Evolutionary conservation across 441 rosid genomes (phyloP), one percentile per base, ranked within the genome.

Genomic region (Manihot esculenta): DNA sequence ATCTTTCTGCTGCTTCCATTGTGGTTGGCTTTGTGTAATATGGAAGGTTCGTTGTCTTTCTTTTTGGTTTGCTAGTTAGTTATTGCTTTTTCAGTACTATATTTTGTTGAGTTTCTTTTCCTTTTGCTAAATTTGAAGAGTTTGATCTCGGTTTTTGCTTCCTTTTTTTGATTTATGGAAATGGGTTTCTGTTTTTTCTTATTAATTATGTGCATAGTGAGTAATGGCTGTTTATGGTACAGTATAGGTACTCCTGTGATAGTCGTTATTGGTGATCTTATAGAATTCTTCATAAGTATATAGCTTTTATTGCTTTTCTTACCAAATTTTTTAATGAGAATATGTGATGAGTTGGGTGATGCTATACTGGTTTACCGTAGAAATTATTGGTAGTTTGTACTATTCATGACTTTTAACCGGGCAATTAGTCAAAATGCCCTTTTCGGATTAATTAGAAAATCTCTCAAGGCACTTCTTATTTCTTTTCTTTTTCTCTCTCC

Each of bases 1-100:
- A 85, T 88, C 88, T 88, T 85, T 68, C 10, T 49, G 21, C 72
- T 70, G 59, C 78, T 76, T 76, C 87, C 85, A 23, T 67, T 81
- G 35, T 83, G 84, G 81, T 78, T 81, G 78, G 84, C 80, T 44
- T 77, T 79, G 79, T 87, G 95, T 76, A 93, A 93, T 72, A 71
- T 86, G 88, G 98, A 93, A 90, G 98, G 98, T 92, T 53, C 53
- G 75, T 54, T 71, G 27, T 38, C 27, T 26, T 58, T 38, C n/a
- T n/a, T n/a, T n/a, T n/a, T n/a, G n/a, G n/a, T n/a, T n/a, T n/a
- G n/a, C n/a, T n/a, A n/a, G n/a, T n/a, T n/a, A n/a, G n/a, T n/a
- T n/a, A n/a, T n/a, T n/a, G n/a, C n/a, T n/a, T n/a, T 27, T 24
- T 26, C 10, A 26, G n/a, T 33, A n/a, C 38, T 56, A 18, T 5